Evolutionary conservation across 2,329 filamentous ascomycete genomes (phyloP).

Genomic region (Microcyclosporella mali): DNA sequence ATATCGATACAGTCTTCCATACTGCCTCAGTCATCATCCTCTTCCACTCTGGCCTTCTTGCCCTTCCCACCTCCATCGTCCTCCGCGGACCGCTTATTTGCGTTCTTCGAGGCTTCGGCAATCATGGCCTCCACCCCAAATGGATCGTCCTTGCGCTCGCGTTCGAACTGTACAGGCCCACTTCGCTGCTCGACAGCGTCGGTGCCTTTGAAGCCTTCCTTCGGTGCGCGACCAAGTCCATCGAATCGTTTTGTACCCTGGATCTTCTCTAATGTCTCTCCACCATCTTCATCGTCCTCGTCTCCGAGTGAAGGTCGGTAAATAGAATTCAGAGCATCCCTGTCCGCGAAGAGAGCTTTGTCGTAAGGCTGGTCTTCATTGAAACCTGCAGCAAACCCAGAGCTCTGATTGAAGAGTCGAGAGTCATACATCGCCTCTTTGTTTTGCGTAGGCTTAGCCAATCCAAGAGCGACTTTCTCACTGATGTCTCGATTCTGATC

Average conservation of each 20-base stretch:
- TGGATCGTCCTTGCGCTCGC: conserved; percentile 68
- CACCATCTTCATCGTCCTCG: conserved; percentile 68
- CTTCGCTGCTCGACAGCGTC: conserved; percentile 77
- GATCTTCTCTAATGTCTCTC: conserved; percentile 78
- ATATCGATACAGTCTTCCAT: conserved; percentile 1
- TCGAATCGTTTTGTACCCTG: conserved; percentile 83
- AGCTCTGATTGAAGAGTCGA: conserved; percentile 86
- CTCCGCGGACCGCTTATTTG: conserved; percentile 70
- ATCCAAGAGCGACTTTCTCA: conserved; percentile 88
- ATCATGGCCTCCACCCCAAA: conserved; percentile 96
- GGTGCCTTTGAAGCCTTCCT: conserved; percentile 81
- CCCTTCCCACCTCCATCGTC: conserved; percentile 52
- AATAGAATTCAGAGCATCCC: conserved; percentile 90
- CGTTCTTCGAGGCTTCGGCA: conserved; percentile 61
- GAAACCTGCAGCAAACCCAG: conserved; percentile 79
- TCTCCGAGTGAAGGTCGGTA: conserved; percentile 72
- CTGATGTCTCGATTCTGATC: conserved; percentile 96
- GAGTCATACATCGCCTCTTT: conserved; percentile 97
- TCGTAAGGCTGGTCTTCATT: conserved; percentile 98
- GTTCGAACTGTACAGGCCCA: conserved; percentile 94
- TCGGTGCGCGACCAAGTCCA: conserved; percentile 67
- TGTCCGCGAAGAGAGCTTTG: conserved; percentile 91
- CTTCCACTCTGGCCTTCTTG: conserved; percentile 71
- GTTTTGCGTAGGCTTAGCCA: conserved; percentile 89
- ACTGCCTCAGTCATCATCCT: conserved; percentile 36